Conservation (phyloP, 164 flowering plant genomes). For the Warburgia ugandensis region DNA sequence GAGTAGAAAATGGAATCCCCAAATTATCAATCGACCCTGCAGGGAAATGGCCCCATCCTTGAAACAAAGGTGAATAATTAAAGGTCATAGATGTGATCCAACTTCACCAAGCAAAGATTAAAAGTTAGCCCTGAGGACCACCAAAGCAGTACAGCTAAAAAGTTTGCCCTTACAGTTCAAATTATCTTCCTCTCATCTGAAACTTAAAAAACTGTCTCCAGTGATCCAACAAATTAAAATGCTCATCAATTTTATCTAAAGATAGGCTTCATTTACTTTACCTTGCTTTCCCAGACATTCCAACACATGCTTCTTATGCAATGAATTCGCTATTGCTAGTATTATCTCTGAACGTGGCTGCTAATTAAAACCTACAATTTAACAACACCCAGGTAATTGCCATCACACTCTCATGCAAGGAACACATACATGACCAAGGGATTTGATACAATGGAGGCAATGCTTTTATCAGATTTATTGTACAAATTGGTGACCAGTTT, state of each 20-base stretch:
- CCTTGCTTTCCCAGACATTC: background rate
- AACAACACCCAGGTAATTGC: slow-evolving; percentile 16
- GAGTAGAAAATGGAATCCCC: too few relatives aligned
- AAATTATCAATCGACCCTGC: too few relatives aligned
- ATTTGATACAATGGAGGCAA: slow-evolving; percentile 6
- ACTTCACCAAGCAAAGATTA: too few relatives aligned
- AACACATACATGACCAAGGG: slow-evolving; percentile 9
- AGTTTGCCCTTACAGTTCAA: too few relatives aligned
- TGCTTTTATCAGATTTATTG: slow-evolving; percentile 10
- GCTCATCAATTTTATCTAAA: background rate
- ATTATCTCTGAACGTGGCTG: slow-evolving; percentile 8
- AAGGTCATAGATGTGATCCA: too few relatives aligned
- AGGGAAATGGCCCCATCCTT: too few relatives aligned
- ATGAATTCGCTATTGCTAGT: slow-evolving; percentile 7
- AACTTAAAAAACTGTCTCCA: background rate
- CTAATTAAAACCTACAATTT: slow-evolving; percentile 12
- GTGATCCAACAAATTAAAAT: background rate
- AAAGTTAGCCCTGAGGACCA: too few relatives aligned
- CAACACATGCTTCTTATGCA: slow-evolving; percentile 8
- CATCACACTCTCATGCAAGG: slow-evolving; percentile 12
- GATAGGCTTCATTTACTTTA: slow-evolving; percentile 1
- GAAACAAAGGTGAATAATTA: too few relatives aligned
- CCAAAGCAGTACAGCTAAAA: too few relatives aligned
- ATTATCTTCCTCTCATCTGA: background rate
- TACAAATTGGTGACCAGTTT: slow-evolving; percentile 10